Conservation (phyloP, 345 rosid genomes). For the Brassica incana region DNA sequence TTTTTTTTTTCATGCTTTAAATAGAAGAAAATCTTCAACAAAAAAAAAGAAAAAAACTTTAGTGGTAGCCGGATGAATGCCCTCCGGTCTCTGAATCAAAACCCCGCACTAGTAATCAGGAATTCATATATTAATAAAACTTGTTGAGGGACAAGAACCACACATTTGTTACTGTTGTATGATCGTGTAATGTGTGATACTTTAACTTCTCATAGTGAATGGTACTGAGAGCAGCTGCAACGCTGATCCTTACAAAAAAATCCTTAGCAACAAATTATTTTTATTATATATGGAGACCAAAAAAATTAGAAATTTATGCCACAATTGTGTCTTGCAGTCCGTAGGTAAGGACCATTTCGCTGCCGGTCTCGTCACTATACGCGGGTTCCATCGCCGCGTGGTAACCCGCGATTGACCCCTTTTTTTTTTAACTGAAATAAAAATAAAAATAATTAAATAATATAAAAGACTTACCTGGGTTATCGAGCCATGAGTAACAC, state of each 20-base stretch:
- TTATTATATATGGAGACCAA: neutral
- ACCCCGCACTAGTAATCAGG: neutral
- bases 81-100: constrained; percentile 59
- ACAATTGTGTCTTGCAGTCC: neutral
- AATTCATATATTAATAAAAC: neutral
- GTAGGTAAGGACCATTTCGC: neutral
- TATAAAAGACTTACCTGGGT: no score
- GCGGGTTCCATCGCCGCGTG: neutral
- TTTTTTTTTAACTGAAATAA: neutral
- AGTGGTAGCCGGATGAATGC: constrained; percentile 77
- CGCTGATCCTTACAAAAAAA: neutral
- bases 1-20: no score
- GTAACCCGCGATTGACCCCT: neutral
- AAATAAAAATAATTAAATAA: no score
- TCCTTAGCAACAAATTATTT: neutral
- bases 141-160: neutral
- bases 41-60: constrained; percentile 39
- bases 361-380: neutral
- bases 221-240: neutral
- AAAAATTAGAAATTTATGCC: neutral
- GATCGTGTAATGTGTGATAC: neutral
- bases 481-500: neutral
- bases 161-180: neutral
- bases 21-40: no score
- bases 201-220: neutral